These are phyloP conservation scores for Amanita rimosa DNA, from an alignment of 768 basidiomycete genomes.

Conservation along the genomic window DNA sequence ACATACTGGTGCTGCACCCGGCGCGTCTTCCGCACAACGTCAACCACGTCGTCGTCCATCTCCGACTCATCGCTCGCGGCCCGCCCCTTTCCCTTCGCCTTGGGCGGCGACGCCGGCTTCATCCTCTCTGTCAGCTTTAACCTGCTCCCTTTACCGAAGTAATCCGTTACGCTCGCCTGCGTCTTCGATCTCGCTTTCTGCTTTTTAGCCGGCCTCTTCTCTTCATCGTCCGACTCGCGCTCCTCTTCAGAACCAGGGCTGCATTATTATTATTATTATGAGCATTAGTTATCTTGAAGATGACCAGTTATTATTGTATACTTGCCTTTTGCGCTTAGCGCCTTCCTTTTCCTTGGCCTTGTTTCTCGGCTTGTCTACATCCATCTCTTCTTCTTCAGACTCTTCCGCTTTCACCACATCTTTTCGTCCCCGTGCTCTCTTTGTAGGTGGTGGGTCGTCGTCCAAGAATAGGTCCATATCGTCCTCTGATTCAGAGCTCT, in stretches of 20 bases:
- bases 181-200: constrained; percentile 23
- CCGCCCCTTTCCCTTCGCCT: constrained; percentile 31
- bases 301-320: too few relatives aligned
- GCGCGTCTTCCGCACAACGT: constrained; percentile 14
- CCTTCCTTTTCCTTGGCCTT: constrained; percentile 14
- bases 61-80: constrained; percentile 30
- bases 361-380: constrained; percentile 12
- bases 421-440: constrained; percentile 17
- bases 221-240: constrained; percentile 31
- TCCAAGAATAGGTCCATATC: constrained; percentile 6
- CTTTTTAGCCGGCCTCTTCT: constrained; percentile 40
- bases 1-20: constrained; percentile 46
- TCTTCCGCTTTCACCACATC: constrained; percentile 14
- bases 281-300: too few relatives aligned
- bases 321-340: constrained; percentile 62
- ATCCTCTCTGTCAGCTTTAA: constrained; percentile 50
- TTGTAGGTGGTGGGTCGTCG: constrained; percentile 7
- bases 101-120: constrained; percentile 44
- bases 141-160: constrained; percentile 38
- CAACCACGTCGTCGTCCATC: constrained; percentile 23
- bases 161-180: constrained; percentile 41
- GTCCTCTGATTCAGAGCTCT: constrained; percentile 11
- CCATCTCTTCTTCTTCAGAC: constrained; percentile 20
- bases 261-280: too few relatives aligned
- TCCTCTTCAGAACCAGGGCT: constrained; percentile 23